Base-by-base conservation (phyloP, 208 protist species). In the Wallacemonas sp. region DNA sequence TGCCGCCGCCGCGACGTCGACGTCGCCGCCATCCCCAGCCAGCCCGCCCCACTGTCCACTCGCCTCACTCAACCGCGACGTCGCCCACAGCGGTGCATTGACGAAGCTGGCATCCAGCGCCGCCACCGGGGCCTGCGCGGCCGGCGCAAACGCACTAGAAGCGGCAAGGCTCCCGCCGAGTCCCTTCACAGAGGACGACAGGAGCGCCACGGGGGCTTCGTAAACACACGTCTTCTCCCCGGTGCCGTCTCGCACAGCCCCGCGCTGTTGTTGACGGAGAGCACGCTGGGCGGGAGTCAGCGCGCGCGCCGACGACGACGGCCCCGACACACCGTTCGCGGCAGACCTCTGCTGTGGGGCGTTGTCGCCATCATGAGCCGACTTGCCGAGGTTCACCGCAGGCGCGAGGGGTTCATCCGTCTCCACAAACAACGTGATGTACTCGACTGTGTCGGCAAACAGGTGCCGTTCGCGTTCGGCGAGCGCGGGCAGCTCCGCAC, bases 371-470 rank as follows among this genome's bases (percentile, higher is more conserved):
- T 42, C 13, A 17, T 42, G 37, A n/a, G n/a, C n/a, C n/a, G n/a
- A n/a, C n/a, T n/a, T n/a, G n/a, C n/a, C n/a, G n/a, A n/a, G n/a
- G n/a, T n/a, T n/a, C n/a, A n/a, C n/a, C n/a, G n/a, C n/a, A n/a
- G 55, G 38, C 36, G 22, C 21, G 50, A 78, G 38, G 19, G 73
- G 58, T 48, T 77, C 55, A 29, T 84, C 76, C 45, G 85, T 58
- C 19, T 88, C 83, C 5, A 93, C 71, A 12, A 79, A 33, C 17
- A 93, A 48, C 26, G 71, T 84, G 36, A 83, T 66, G 66, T 80
- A 88, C 42, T 69, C 73, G 4, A 78, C 48, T 9, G 78, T 61
- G 68, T 90, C 87, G 22, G 76, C 78, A 50, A 93, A 93, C 63
- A 81, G 89, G 61, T 93, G 87, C 13, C 69, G 42, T 24, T 92